These are phyloP conservation scores for Suillus tomentosus DNA, from an alignment of 768 basidiomycete species.

Conservation along the genomic window DNA sequence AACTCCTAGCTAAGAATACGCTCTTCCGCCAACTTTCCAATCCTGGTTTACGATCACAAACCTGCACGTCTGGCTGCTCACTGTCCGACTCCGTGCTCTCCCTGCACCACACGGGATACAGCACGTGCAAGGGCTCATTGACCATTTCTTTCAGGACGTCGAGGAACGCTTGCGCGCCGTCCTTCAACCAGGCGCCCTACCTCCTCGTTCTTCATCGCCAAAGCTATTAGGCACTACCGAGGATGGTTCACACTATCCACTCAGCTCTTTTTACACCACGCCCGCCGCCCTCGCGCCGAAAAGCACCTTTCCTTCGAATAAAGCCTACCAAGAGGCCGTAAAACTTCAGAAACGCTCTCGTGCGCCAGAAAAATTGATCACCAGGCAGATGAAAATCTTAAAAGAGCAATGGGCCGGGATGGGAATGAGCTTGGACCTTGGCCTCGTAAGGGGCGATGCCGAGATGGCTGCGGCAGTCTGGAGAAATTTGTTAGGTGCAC, in stretches of 20 bases:
- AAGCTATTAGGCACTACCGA: slow-evolving; percentile 20
- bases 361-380: slow-evolving; percentile 78
- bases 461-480: slow-evolving; percentile 88
- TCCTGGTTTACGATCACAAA: slow-evolving; percentile 96
- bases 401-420: slow-evolving; percentile 91
- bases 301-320: slow-evolving; percentile 29
- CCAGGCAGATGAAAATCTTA: slow-evolving; percentile 88
- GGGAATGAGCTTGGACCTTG: slow-evolving; percentile 77
- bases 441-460: slow-evolving; percentile 70
- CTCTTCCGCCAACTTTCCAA: slow-evolving; percentile 90
- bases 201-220: slow-evolving; percentile 26
- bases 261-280: slow-evolving; percentile 29
- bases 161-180: slow-evolving; percentile 87
- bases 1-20: slow-evolving; percentile 56
- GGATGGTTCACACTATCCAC: slow-evolving; percentile 24
- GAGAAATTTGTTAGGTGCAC: slow-evolving; percentile 87
- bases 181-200: slow-evolving; percentile 55
- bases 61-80: slow-evolving; percentile 89
- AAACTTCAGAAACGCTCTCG: slow-evolving; percentile 35
- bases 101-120: slow-evolving; percentile 63
- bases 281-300: slow-evolving; percentile 27
- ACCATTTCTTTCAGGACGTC: slow-evolving; percentile 94
- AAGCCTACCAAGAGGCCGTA: slow-evolving; percentile 28
- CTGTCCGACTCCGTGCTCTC: slow-evolving; percentile 84
- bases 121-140: slow-evolving; percentile 82